These are phyloP conservation scores for Tricholoma furcatifolium DNA, from an alignment of 768 basidiomycete species.

Conservation along the genomic window DNA sequence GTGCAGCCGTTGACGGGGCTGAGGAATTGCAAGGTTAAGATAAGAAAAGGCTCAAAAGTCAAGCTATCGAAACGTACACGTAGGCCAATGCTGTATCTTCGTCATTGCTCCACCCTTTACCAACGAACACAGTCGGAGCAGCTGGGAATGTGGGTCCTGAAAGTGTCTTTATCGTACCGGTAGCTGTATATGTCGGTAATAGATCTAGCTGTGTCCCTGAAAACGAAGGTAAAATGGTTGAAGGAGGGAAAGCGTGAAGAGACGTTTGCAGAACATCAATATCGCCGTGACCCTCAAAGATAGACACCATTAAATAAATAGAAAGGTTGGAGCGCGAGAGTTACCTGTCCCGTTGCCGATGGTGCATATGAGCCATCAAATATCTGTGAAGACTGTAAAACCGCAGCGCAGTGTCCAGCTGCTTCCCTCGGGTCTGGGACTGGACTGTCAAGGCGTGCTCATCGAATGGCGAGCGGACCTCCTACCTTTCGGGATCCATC, in stretches of 20 bases:
- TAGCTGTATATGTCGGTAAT: slow-evolving; percentile 72
- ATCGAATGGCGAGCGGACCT: neutral
- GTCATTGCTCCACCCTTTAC: slow-evolving; percentile 76
- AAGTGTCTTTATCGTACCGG: slow-evolving; percentile 62
- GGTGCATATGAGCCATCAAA: slow-evolving; percentile 57
- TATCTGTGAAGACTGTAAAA: slow-evolving; percentile 34
- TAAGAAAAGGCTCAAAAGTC: neutral
- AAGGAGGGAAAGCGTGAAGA: slow-evolving; percentile 63
- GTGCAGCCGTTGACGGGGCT: slow-evolving; percentile 59
- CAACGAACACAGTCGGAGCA: slow-evolving; percentile 51
- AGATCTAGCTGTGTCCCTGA: slow-evolving; percentile 50
- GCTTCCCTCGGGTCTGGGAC: slow-evolving; percentile 45
- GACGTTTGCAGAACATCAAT: slow-evolving; percentile 51
- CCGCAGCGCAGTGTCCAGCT: slow-evolving; percentile 39
- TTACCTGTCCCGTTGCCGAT: slow-evolving; percentile 70
- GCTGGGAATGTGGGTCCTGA: slow-evolving; percentile 62
- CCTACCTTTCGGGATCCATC: slow-evolving; percentile 82
- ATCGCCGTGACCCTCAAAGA: slow-evolving; percentile 51
- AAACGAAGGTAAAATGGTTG: slow-evolving; percentile 50
- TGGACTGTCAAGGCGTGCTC: neutral
- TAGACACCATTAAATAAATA: slow-evolving; percentile 3
- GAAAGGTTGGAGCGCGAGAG: neutral
- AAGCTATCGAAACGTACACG: slow-evolving; percentile 35
- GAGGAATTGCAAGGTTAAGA: slow-evolving; percentile 5
- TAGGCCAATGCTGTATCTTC: slow-evolving; percentile 60